phyloP scores from a whole-genome alignment of 1,139 yeast genomes.

The Nadsonia starkeyi-henricii region DNA sequence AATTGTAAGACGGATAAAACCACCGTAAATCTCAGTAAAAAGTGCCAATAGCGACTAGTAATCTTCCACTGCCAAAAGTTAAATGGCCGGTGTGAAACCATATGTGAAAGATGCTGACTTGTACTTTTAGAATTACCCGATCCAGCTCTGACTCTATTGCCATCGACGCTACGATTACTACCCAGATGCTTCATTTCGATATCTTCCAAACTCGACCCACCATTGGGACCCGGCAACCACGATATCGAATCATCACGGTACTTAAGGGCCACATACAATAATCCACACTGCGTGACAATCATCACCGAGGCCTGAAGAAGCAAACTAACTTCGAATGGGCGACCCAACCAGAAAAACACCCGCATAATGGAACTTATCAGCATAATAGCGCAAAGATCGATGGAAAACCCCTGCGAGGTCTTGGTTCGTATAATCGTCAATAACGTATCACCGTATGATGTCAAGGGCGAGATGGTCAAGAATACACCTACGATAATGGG shows the following conservation, averaged over 20 bases:
- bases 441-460: conserved; percentile 78
- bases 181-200: neutral
- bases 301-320: conserved; percentile 65
- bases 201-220: conserved; percentile 1
- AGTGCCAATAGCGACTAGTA: conserved; percentile 50
- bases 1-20: conserved; percentile 32
- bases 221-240: neutral
- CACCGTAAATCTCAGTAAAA: conserved; percentile 36
- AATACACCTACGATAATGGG: conserved; percentile 11
- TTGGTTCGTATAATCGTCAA: conserved; percentile 47
- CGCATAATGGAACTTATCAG: conserved; percentile 60
- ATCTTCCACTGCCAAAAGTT: conserved; percentile 81
- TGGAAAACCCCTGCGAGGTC: conserved; percentile 65
- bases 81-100: conserved; percentile 31
- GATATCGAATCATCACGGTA: conserved; percentile 30
- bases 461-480: conserved; percentile 49
- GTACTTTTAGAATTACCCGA: neutral
- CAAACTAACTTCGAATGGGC: conserved; percentile 66
- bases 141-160: neutral
- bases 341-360: conserved; percentile 60
- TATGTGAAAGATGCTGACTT: neutral
- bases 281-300: conserved; percentile 56
- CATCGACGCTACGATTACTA: neutral
- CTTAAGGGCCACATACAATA: conserved; percentile 47
- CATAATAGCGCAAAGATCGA: conserved; percentile 89